Evolutionary conservation across 1,284 basidiomycete genomes (phyloP).

Genomic region (Heimioporus punctisporus): DNA sequence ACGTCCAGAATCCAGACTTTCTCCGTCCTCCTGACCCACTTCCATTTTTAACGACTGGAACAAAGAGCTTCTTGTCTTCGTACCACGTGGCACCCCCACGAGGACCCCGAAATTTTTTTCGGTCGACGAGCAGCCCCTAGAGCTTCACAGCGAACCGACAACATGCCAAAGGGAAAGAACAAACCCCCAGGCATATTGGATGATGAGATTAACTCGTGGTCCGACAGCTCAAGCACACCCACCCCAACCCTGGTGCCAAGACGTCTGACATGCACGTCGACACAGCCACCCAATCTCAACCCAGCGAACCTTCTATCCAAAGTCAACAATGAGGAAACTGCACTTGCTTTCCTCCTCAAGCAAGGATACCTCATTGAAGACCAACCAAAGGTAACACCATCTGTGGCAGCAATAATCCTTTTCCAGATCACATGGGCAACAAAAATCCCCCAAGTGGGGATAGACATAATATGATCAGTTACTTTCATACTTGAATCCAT

Average conservation of each 20-base stretch:
- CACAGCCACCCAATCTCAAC: neutral
- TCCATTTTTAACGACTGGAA: constrained; percentile 25
- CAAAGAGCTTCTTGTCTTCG: neutral
- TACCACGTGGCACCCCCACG: neutral
- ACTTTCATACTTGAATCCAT: neutral
- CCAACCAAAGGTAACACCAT: neutral
- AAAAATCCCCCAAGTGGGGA: neutral
- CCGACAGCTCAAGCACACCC: too few relatives aligned
- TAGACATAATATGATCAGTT: neutral
- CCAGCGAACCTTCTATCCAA: neutral
- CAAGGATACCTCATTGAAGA: neutral
- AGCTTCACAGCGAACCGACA: too few relatives aligned
- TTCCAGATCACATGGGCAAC: neutral
- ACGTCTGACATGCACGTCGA: too few relatives aligned
- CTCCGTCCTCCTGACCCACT: constrained; percentile 7
- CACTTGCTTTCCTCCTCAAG: neutral
- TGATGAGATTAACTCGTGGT: too few relatives aligned
- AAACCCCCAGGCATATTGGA: too few relatives aligned
- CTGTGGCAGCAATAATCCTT: neutral
- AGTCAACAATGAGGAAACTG: neutral
- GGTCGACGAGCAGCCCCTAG: too few relatives aligned
- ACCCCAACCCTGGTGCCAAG: too few relatives aligned
- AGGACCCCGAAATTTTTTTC: neutral
- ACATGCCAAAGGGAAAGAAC: too few relatives aligned
- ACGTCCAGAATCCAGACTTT: constrained; percentile 17